Evolutionary conservation across 345 rosid genomes (phyloP).

Genomic region (Pistacia vera): DNA sequence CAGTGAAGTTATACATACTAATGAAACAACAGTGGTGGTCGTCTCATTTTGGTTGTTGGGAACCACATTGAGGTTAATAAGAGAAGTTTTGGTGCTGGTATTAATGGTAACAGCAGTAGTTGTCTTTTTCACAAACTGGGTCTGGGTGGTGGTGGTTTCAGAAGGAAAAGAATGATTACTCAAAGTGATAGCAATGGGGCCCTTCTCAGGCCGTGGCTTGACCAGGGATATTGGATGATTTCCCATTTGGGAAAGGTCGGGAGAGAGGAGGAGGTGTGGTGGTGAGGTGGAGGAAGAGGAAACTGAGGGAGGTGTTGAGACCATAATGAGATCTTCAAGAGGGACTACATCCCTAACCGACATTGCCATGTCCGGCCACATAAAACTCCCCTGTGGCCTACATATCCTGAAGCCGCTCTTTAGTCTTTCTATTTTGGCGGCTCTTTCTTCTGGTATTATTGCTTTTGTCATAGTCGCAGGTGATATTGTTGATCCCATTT

Average conservation of each 20-base stretch:
- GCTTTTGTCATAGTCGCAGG: too few species aligned
- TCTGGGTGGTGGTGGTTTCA: constrained; percentile 7
- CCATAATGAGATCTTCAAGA: too few species aligned
- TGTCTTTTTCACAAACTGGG: constrained; percentile 8
- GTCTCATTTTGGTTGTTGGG: constrained; percentile 33
- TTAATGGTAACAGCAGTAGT: neutral
- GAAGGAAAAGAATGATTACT: constrained; percentile 27
- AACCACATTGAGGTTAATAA: constrained; percentile 59
- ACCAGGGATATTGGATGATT: constrained; percentile 35
- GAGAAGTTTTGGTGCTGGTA: neutral
- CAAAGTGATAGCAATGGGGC: constrained; percentile 25
- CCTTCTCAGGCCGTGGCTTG: constrained; percentile 55
- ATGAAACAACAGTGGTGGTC: constrained; percentile 10
- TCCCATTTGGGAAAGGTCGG: neutral
- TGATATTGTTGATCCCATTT: too few species aligned
- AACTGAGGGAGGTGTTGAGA: constrained; percentile 39
- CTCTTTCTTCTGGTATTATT: too few species aligned
- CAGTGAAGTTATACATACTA: constrained; percentile 14
- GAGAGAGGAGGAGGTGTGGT: constrained; percentile 10
- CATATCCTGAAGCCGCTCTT: too few species aligned
- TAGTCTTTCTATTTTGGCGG: too few species aligned
- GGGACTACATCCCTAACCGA: too few species aligned
- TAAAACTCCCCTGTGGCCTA: too few species aligned
- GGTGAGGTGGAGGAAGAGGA: constrained; percentile 40
- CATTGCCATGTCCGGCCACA: too few species aligned